Conservation (phyloP, 2,329 filamentous ascomycete species). For the Aureobasidium mangrovei region DNA sequence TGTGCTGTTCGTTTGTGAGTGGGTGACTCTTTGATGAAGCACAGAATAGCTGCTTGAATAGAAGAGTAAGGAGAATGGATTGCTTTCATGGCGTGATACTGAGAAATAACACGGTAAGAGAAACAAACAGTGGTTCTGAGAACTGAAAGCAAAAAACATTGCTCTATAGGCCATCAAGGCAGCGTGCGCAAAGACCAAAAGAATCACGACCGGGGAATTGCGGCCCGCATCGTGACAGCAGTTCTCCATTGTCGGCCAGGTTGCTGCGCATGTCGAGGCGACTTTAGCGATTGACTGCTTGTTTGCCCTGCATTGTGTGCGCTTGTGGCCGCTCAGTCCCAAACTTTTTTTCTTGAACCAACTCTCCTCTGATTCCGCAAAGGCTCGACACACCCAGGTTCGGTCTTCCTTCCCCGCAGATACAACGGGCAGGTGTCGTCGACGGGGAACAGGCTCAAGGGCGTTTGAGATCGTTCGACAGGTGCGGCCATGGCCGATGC, state of each 20-base stretch:
- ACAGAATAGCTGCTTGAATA: not conserved
- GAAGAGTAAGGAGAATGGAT: not conserved
- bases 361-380: not conserved
- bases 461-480: not conserved
- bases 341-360: not conserved
- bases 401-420: not conserved
- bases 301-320: not conserved
- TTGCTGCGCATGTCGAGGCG: not conserved
- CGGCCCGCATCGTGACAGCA: slow-evolving; percentile 4
- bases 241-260: not conserved
- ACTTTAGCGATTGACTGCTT: not conserved
- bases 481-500: slow-evolving; percentile 22
- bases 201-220: not conserved
- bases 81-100: not conserved
- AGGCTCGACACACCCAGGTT: not conserved
- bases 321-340: not conserved
- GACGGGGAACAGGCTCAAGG: slow-evolving; percentile 6
- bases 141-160: not conserved
- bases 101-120: not conserved
- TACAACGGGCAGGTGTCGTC: not conserved
- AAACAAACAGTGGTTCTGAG: not conserved
- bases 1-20: slow-evolving; percentile 8
- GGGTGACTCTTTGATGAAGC: not conserved
- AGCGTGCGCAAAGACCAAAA: slow-evolving; percentile 1
- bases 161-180: not conserved